Conservation (phyloP, 352 stramenopile genomes). For the Phytophthora pini region DNA sequence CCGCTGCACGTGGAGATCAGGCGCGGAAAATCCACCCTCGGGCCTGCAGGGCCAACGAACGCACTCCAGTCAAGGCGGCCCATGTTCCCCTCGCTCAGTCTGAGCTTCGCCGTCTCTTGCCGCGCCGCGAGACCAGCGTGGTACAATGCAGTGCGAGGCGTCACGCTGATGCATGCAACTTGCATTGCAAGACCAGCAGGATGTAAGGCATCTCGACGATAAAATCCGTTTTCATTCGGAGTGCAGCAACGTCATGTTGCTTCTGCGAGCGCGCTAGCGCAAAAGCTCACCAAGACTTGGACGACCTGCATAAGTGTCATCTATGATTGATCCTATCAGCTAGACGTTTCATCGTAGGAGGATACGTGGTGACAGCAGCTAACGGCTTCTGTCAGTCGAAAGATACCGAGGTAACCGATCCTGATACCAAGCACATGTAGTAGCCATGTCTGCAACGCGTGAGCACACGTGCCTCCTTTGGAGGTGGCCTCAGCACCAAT, state of each 20-base stretch:
- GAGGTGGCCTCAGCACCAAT: conserved; percentile 11
- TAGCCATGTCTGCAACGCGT: conserved; percentile 31
- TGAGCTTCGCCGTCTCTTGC: conserved; percentile 20
- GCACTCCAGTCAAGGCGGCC: not conserved
- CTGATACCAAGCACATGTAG: conserved; percentile 6
- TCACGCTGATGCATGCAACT: conserved; percentile 1
- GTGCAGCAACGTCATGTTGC: conserved; percentile 16
- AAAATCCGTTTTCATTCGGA: conserved; percentile 32
- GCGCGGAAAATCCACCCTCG: conserved; percentile 16
- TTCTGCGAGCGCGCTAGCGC: not conserved
- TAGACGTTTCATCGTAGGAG: conserved; percentile 13
- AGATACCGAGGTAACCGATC: conserved; percentile 21
- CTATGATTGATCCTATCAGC: not conserved
- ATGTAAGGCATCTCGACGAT: conserved; percentile 13
- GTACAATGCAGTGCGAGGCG: conserved; percentile 10
- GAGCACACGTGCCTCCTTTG: not conserved
- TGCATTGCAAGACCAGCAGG: conserved; percentile 5
- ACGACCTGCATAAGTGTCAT: not conserved
- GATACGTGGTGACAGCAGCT: conserved; percentile 17
- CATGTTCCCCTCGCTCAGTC: not conserved
- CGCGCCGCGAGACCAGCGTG: conserved; percentile 13
- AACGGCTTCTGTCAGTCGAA: conserved; percentile 29
- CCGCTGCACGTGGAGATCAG: not conserved
- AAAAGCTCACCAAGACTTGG: conserved; percentile 22
- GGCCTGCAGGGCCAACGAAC: not conserved